Base-by-base conservation (phyloP, 768 basidiomycete genomes). In the Crucibulum laeve region DNA sequence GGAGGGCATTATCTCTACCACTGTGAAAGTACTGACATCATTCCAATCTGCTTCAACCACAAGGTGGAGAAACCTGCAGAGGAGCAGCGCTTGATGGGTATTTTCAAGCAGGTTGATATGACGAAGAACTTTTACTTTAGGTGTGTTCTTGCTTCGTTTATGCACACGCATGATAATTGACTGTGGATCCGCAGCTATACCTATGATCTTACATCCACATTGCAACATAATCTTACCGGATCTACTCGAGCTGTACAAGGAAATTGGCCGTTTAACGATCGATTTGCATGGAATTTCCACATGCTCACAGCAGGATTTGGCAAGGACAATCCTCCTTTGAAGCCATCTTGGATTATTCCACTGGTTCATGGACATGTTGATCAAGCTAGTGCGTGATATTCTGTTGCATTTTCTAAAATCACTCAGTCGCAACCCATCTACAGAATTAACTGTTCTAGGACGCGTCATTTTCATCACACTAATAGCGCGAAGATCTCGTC, bases 41-140 rank as follows among this genome's bases (percentile, higher is more conserved):
- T 91, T 11, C 82, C 89, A 2, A 71, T 97, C 21, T 77, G 78
- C 14, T 77, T 77, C 54, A 87, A 80, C 47, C 90, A 86, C 65
- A 92, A 86, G 65, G 64, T 91, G 15, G 95, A 96, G 35, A 87
- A 87, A 51, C 85, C 86, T 0, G 73, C 87, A 0, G 92, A 96
- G 55, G 94, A 98, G 57, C 87, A 88, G 55, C 81, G 91, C 6
- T 72, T 93, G 25, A 80, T 94, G 69, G 85, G 82, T 47, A 79
- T 89, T 6, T 99, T 98, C 71, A 93, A 92, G 59, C 91, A 94
- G 62, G 93, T 97, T 1, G 95, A 99, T 57, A 81, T 98, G 76
- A 85, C 87, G n/a, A 97, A 97, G 68, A 97, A 98, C 68, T 98
- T 98, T 61, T 99, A 97, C 67, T 97, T 97, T 65, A 93, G 90